phyloP scores from a whole-genome alignment of 2,329 filamentous ascomycete genomes.

The Pestalotiopsis sp. region DNA sequence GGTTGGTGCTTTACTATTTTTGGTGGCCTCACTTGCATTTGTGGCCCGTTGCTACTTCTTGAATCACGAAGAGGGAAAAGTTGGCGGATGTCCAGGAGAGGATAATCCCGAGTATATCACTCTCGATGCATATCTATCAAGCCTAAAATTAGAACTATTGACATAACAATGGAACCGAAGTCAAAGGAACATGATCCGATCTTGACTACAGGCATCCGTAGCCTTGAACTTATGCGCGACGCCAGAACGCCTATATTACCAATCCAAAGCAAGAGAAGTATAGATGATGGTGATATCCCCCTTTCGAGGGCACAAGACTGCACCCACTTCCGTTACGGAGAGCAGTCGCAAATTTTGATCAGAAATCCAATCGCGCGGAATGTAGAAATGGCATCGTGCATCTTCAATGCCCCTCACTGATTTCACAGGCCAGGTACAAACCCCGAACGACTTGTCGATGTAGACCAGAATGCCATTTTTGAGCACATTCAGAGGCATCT shows the following conservation, averaged over 20 bases:
- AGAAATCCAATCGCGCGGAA: conserved; percentile 1
- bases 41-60: conserved; percentile 18
- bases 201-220: not conserved
- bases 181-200: not conserved
- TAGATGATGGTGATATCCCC: not conserved
- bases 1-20: conserved; percentile 29
- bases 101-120: not conserved
- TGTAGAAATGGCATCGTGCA: not conserved
- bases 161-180: too few relatives aligned
- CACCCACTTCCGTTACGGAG: not conserved
- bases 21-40: conserved; percentile 18
- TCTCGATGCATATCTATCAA: too few relatives aligned
- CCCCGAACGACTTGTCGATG: not conserved
- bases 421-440: not conserved
- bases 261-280: not conserved
- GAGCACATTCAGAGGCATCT: not conserved
- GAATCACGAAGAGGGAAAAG: conserved; percentile 17
- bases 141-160: too few relatives aligned
- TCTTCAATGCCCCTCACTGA: not conserved
- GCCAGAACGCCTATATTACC: not conserved
- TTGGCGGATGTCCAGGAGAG: conserved; percentile 18
- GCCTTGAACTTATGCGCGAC: not conserved
- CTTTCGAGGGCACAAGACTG: not conserved
- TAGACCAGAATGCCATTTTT: conserved; percentile 1
- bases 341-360: not conserved